Evolutionary conservation across 805 yeast genomes (phyloP).

Genomic region (Clavispora phyllophila): DNA sequence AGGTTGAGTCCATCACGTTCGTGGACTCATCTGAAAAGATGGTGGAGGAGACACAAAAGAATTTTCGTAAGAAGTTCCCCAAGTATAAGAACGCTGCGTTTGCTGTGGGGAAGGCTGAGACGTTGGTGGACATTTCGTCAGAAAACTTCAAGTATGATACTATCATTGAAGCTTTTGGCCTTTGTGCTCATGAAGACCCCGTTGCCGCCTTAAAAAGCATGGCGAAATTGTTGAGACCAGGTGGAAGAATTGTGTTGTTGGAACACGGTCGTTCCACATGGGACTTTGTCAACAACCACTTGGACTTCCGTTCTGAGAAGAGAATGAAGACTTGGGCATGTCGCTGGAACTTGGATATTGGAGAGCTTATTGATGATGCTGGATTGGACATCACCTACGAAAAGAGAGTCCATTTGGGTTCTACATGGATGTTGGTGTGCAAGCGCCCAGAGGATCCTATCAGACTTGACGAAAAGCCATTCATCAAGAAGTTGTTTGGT

Average conservation of each 20-base stretch:
- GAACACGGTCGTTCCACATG: conserved; percentile 92
- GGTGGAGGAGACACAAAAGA: conserved; percentile 75
- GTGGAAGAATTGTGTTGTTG: conserved; percentile 79
- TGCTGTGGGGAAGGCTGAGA: conserved; percentile 88
- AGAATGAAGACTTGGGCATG: conserved; percentile 94
- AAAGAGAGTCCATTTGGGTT: conserved; percentile 80
- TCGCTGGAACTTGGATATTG: conserved; percentile 94
- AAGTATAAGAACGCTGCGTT: conserved; percentile 69
- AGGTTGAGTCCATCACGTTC: conserved; percentile 70
- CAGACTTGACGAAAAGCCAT: conserved; percentile 39
- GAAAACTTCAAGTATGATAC: conserved; percentile 72
- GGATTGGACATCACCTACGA: conserved; percentile 81
- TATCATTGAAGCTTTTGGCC: conserved; percentile 87
- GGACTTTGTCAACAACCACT: conserved; percentile 67
- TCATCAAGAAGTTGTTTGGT: conserved; percentile 38
- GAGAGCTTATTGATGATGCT: conserved; percentile 75
- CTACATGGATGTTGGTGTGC: conserved; percentile 82
- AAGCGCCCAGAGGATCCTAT: conserved; percentile 66
- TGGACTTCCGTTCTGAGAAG: conserved; percentile 78
- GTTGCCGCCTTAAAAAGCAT: conserved; percentile 74
- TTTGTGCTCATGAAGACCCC: conserved; percentile 95
- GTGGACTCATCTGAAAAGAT: conserved; percentile 80
- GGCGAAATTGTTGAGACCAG: conserved; percentile 70
- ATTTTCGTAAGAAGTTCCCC: conserved; percentile 67
- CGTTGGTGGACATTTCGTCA: conserved; percentile 54